Evolutionary conservation across 345 rosid species (phyloP).

Genomic region (Eucalyptus lansdowneana): DNA sequence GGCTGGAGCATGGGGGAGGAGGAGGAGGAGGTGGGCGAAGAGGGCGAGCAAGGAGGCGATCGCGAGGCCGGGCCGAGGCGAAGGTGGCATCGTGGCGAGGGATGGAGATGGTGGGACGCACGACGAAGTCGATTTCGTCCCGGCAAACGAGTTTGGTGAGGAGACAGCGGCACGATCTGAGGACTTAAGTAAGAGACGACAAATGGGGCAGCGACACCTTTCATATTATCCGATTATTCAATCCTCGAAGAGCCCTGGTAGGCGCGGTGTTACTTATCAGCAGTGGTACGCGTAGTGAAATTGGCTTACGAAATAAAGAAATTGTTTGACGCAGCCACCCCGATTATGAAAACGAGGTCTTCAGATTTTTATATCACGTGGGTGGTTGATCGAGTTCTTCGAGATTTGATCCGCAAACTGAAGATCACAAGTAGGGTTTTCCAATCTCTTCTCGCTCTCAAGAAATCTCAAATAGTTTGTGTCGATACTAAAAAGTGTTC

Average conservation of each 20-base stretch:
- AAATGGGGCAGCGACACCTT: background rate
- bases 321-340: background rate
- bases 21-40: background rate
- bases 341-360: background rate
- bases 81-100: background rate
- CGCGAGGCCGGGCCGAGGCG: background rate
- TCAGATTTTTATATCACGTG: background rate
- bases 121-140: background rate
- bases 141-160: background rate
- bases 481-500: background rate
- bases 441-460: background rate
- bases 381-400: background rate
- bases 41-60: background rate
- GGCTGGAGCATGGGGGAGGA: background rate
- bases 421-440: background rate
- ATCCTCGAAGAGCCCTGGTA: background rate
- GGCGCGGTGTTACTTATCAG: background rate
- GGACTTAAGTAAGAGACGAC: background rate
- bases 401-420: background rate
- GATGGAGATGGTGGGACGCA: background rate
- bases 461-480: background rate
- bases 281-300: background rate
- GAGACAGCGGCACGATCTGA: background rate
- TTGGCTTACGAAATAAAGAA: background rate
- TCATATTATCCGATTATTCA: background rate